Percentiles rank a stretch among this genome's conserved stretches.
Evolutionary conservation across 176 grass and related monocot genomes (phyloP).

Genomic region (Hyparrhenia diplandra): DNA sequence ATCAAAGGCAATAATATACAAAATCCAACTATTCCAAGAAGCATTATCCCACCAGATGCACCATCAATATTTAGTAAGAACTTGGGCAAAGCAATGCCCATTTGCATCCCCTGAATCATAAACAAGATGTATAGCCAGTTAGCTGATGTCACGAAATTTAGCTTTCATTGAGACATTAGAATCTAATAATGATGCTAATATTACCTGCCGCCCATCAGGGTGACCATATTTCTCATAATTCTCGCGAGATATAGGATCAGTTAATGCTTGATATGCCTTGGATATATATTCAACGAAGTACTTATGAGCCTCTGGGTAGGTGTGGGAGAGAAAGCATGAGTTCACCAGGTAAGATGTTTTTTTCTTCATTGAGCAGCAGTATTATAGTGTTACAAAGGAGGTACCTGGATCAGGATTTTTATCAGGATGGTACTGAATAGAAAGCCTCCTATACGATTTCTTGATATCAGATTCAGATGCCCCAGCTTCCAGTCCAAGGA

Average conservation of each 20-base stretch:
- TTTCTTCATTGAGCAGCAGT: background rate
- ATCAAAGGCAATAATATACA: slow-evolving; percentile 92
- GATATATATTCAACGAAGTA: slow-evolving; percentile 98
- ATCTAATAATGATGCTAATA: background rate
- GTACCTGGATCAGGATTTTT: slow-evolving; percentile 99
- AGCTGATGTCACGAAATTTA: background rate
- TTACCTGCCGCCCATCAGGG: slow-evolving; percentile 99
- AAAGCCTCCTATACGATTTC: slow-evolving; percentile 92
- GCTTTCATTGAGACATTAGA: background rate
- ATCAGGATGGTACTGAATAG: slow-evolving; percentile 97
- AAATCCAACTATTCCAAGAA: slow-evolving; percentile 91
- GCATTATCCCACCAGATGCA: slow-evolving; percentile 89
- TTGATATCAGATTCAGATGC: slow-evolving; percentile 87
- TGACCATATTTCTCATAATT: slow-evolving; percentile 99
- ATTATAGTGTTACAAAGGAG: background rate
- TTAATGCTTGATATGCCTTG: slow-evolving; percentile 98
- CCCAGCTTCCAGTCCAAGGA: slow-evolving; percentile 88
- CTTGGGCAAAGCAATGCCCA: slow-evolving; percentile 96
- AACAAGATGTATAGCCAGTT: slow-evolving; percentile 3
- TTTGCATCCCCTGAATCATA: slow-evolving; percentile 78
- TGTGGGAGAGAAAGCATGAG: background rate
- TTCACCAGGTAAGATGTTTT: background rate
- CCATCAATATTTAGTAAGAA: slow-evolving; percentile 96
- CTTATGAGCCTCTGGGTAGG: slow-evolving; percentile 86
- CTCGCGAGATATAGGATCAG: slow-evolving; percentile 90